These are phyloP conservation scores for Phytophthora pini DNA, from an alignment of 352 stramenopile genomes.

Conservation along the genomic window DNA sequence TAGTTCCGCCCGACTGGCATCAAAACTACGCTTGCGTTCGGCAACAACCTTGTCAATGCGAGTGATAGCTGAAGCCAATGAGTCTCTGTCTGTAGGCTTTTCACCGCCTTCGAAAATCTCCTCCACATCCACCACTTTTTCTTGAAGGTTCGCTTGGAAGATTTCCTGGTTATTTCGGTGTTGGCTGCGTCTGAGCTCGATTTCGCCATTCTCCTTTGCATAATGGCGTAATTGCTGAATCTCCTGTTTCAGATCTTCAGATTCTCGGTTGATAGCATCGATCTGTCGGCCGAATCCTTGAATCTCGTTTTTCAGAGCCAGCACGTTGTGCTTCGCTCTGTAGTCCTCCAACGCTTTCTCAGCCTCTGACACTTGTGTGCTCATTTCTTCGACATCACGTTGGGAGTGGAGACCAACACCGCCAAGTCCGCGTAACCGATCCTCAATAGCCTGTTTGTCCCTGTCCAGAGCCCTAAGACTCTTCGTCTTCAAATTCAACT, in stretches of 20 bases:
- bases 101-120: slow-evolving; percentile 34
- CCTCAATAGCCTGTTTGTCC: slow-evolving; percentile 50
- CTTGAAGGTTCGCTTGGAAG: slow-evolving; percentile 46
- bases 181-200: slow-evolving; percentile 61
- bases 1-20: slow-evolving; percentile 39
- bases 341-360: slow-evolving; percentile 51
- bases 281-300: slow-evolving; percentile 51
- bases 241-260: slow-evolving; percentile 53
- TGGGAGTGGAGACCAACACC: slow-evolving; percentile 45
- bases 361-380: slow-evolving; percentile 49
- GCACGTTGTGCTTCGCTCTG: slow-evolving; percentile 49
- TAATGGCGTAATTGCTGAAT: slow-evolving; percentile 61
- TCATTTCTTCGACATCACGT: slow-evolving; percentile 58
- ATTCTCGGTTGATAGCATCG: slow-evolving; percentile 47
- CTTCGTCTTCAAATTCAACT: slow-evolving; percentile 52
- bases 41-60: slow-evolving; percentile 36
- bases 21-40: slow-evolving; percentile 28
- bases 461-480: slow-evolving; percentile 47
- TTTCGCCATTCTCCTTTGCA: slow-evolving; percentile 50
- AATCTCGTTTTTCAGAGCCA: slow-evolving; percentile 54
- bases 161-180: slow-evolving; percentile 51
- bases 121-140: slow-evolving; percentile 59
- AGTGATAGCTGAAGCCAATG: slow-evolving; percentile 31
- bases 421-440: slow-evolving; percentile 53
- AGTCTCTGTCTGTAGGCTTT: slow-evolving; percentile 36